phyloP scores from a whole-genome alignment of 768 basidiomycete species.

The Rubroboletus satanas region DNA sequence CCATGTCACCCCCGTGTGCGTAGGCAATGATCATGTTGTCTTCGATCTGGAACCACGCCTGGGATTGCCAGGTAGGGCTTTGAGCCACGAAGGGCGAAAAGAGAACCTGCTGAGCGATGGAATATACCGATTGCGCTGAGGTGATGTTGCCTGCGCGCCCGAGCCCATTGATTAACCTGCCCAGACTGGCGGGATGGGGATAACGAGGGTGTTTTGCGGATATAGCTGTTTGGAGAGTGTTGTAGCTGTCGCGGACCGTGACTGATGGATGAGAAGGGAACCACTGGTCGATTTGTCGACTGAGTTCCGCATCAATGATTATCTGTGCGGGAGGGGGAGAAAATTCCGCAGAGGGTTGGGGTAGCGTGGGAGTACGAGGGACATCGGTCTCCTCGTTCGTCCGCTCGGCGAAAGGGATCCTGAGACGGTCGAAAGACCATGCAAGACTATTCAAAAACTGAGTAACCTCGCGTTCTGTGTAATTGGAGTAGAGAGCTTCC shows the following conservation, averaged over 20 bases:
- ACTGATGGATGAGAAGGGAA: constrained; percentile 27
- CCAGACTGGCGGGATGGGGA: constrained; percentile 51
- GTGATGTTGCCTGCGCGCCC: constrained; percentile 60
- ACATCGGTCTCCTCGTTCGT: constrained; percentile 1
- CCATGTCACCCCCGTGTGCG: constrained; percentile 76
- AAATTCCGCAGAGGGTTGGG: constrained; percentile 11
- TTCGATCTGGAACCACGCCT: constrained; percentile 75
- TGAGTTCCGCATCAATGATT: constrained; percentile 24
- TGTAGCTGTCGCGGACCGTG: constrained; percentile 42
- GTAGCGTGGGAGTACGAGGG: constrained; percentile 10
- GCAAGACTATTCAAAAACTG: constrained; percentile 20
- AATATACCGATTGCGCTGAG: constrained; percentile 64
- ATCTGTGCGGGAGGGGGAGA: constrained; percentile 11
- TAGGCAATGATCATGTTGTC: constrained; percentile 86
- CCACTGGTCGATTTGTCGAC: constrained; percentile 33
- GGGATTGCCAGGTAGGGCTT: constrained; percentile 45
- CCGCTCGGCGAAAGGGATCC: constrained; percentile 19
- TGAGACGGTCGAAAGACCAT: constrained; percentile 18
- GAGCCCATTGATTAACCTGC: constrained; percentile 61
- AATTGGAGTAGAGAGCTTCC: constrained; percentile 23
- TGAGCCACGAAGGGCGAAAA: constrained; percentile 36
- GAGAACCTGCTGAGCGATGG: constrained; percentile 60
- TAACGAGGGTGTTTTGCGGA: constrained; percentile 36
- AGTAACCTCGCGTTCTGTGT: constrained; percentile 19
- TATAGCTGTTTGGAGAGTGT: constrained; percentile 45